Evolutionary conservation across 257 asterid genomes (phyloP).

Genomic region (Lycium ferocissimum): DNA sequence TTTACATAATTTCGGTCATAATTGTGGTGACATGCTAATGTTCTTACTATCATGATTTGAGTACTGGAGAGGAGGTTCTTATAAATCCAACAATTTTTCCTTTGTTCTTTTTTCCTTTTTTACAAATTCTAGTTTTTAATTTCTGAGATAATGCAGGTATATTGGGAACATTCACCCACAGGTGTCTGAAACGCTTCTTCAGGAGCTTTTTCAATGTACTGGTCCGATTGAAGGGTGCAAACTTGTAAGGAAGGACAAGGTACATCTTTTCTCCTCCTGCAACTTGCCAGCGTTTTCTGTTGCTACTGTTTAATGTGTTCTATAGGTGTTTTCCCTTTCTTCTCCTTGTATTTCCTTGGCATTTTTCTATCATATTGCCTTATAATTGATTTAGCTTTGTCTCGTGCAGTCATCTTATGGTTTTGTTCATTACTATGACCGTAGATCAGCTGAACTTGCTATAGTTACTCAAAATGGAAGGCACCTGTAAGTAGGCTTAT

Average conservation of each 20-base stretch:
- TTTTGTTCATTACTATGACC: slow-evolving; percentile 60
- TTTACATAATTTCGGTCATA: background rate
- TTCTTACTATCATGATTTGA: background rate
- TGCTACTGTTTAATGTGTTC: background rate
- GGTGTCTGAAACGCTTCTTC: slow-evolving; percentile 88
- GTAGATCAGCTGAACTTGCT: slow-evolving; percentile 59
- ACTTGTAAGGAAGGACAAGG: slow-evolving; percentile 95
- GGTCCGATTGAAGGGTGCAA: slow-evolving; percentile 92
- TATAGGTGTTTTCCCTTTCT: background rate
- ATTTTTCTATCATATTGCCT: background rate
- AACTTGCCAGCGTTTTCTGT: background rate
- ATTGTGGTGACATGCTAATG: background rate
- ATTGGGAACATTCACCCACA: slow-evolving; percentile 89
- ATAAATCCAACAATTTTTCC: slow-evolving; percentile 16
- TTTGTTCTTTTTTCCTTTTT: background rate
- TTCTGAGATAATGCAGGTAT: slow-evolving; percentile 77
- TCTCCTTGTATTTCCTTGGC: slow-evolving; percentile 7
- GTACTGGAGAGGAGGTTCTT: background rate
- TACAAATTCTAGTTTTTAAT: slow-evolving; percentile 9
- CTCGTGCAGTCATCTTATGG: slow-evolving; percentile 60
- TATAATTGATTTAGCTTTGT: slow-evolving; percentile 1
- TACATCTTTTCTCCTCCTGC: slow-evolving; percentile 30
- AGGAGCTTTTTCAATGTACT: slow-evolving; percentile 84
- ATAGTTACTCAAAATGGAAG: slow-evolving; percentile 57
- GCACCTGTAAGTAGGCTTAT: slow-evolving; percentile 61